phyloP scores from a whole-genome alignment of 164 flowering plant genomes.

The Stephania cephalantha region DNA sequence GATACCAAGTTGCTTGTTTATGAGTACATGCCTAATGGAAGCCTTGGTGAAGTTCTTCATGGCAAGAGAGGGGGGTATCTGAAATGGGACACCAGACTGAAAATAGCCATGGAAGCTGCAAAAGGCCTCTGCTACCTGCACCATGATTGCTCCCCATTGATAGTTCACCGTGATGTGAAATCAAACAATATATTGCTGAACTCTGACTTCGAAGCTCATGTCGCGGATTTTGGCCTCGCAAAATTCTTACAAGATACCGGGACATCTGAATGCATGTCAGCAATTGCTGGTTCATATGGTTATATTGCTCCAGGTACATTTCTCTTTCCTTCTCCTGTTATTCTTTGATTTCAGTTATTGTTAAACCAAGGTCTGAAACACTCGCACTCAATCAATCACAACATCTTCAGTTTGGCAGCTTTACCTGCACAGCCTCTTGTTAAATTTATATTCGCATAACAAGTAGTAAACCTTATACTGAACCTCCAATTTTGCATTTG shows the following conservation, averaged over 20 bases:
- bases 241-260: conserved; percentile 62
- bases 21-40: conserved; percentile 82
- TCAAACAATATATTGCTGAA: conserved; percentile 68
- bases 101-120: conserved; percentile 69
- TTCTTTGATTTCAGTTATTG: neutral
- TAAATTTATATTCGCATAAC: neutral
- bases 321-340: neutral
- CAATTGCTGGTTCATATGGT: conserved; percentile 83
- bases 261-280: conserved; percentile 71
- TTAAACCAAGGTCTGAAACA: neutral
- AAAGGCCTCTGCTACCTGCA: conserved; percentile 68
- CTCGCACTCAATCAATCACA: neutral
- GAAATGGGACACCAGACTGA: conserved; percentile 55
- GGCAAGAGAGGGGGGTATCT: conserved; percentile 53
- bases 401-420: neutral
- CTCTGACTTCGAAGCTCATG: conserved; percentile 66
- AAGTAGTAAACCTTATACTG: neutral
- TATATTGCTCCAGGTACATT: conserved; percentile 75
- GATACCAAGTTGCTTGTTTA: conserved; percentile 66
- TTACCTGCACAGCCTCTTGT: neutral
- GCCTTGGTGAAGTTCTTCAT: conserved; percentile 68
- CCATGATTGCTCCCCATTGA: conserved; percentile 72
- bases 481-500: neutral
- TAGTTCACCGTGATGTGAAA: conserved; percentile 71
- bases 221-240: conserved; percentile 80